A percentile compares a stretch with the other conserved stretches of the same genome.
phyloP scores from a whole-genome alignment of 768 basidiomycete species.

The Porphyrellus cyaneotinctus region DNA sequence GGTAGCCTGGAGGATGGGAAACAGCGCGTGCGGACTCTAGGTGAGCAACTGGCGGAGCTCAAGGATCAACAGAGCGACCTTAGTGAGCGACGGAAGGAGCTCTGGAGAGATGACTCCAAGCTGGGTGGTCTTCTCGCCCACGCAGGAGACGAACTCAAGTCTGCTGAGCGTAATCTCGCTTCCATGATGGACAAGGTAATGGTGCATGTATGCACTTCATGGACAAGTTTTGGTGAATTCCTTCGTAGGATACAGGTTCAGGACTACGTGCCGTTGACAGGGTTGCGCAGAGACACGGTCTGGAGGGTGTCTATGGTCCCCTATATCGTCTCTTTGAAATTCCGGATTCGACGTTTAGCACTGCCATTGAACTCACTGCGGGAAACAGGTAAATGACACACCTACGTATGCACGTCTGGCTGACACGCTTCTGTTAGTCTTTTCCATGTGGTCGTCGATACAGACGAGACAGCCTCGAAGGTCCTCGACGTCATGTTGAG shows the following conservation, averaged over 20 bases:
- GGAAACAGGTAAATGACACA: slow-evolving; percentile 73
- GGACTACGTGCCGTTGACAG: slow-evolving; percentile 84
- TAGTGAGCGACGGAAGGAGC: slow-evolving; percentile 80
- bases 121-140: slow-evolving; percentile 71
- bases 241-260: slow-evolving; percentile 78
- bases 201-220: not conserved
- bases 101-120: slow-evolving; percentile 95
- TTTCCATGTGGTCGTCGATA: slow-evolving; percentile 97
- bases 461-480: slow-evolving; percentile 86
- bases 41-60: slow-evolving; percentile 53
- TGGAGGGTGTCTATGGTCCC: slow-evolving; percentile 89
- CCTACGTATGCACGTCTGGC: not conserved
- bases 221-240: not conserved
- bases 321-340: slow-evolving; percentile 92
- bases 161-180: slow-evolving; percentile 72
- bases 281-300: slow-evolving; percentile 69
- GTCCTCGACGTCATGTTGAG: slow-evolving; percentile 93
- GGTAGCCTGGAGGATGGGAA: slow-evolving; percentile 64
- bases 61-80: slow-evolving; percentile 68
- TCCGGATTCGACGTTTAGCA: slow-evolving; percentile 83
- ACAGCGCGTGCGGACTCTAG: slow-evolving; percentile 50
- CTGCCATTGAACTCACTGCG: slow-evolving; percentile 90
- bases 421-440: slow-evolving; percentile 41
- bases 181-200: slow-evolving; percentile 94
- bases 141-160: slow-evolving; percentile 75